Base-by-base conservation (phyloP, 768 basidiomycete species). In the Pleurotus giganteus region DNA sequence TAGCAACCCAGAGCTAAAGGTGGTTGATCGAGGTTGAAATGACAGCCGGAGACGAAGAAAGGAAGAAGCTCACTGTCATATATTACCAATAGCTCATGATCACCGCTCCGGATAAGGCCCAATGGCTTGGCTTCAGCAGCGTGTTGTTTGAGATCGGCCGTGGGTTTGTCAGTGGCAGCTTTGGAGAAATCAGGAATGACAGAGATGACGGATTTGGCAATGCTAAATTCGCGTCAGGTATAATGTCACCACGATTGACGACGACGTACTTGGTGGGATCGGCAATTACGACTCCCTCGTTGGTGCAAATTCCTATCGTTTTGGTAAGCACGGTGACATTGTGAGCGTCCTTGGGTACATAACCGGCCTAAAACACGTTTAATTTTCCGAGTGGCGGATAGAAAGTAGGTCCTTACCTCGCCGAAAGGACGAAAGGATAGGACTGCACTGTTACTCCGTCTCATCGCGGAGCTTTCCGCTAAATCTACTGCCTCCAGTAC, bases 1-100 rank as follows among this genome's bases (percentile, higher is more conserved):
- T 88, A 93, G 62, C 83, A 89, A 12, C 91, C 91, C 36, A 91
- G 70, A 26, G 79, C 91, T 92, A 57, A 6, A 29, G 36, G 46
- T 31, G 27, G 21, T 21, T 45, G 50, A 37, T 26, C 27, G 9
- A 49, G 47, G 47, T 32, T 51, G 52, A 27, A 8, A 23, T 5
- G 42, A n/a, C 37, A 9, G 37, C 13, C 23, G 34, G 41, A 55
- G 17, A 41, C 19, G 44, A 26, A 26, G 4, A 29, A 47, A 47
- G 39, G 29, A 29, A 34, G 9, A 12, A 46, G 65, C 85, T 62
- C 54, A 88, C 91, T 78, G 58, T 94, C 88, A 59, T 86, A 94
- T 32, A 94, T 66, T 11, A 92, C 79, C 58, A 94, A 68, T 19
- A 89, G 69, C 63, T 91, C 88, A 21, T 69, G 67, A 3, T 70